Percentiles rank a stretch among this genome's conserved stretches.
Evolutionary conservation across 257 asterid genomes (phyloP).

Genomic region (Plantago ovata): DNA sequence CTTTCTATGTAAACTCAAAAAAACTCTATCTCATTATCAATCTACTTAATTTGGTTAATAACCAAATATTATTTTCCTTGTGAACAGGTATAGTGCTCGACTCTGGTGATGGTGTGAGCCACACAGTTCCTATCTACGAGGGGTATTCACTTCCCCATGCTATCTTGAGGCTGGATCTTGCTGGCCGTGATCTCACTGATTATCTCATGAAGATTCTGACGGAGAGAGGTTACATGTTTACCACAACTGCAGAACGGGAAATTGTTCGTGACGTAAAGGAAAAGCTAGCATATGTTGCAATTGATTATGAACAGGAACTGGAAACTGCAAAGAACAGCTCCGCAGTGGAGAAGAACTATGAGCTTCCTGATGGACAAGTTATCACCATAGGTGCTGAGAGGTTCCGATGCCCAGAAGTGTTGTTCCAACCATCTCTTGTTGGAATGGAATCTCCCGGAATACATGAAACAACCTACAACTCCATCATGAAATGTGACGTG

Average conservation of each 20-base stretch:
- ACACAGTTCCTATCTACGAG: slow-evolving; percentile 41
- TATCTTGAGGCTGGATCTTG: slow-evolving; percentile 38
- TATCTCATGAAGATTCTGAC: slow-evolving; percentile 40
- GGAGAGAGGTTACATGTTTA: slow-evolving; percentile 37
- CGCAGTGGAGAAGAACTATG: slow-evolving; percentile 32
- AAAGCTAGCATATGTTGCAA: slow-evolving; percentile 38
- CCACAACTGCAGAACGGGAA: slow-evolving; percentile 41
- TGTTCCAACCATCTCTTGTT: slow-evolving; percentile 34
- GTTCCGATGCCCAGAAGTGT: slow-evolving; percentile 41
- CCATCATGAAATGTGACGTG: slow-evolving; percentile 54
- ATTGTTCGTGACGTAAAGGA: slow-evolving; percentile 41
- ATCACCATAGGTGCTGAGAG: slow-evolving; percentile 38
- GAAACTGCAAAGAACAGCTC: slow-evolving; percentile 40
- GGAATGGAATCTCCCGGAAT: slow-evolving; percentile 45
- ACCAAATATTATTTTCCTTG: not conserved
- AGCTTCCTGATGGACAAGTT: slow-evolving; percentile 38
- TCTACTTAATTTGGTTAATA: not conserved
- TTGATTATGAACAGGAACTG: slow-evolving; percentile 35
- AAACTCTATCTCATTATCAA: not conserved
- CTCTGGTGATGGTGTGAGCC: slow-evolving; percentile 43
- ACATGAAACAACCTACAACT: slow-evolving; percentile 46
- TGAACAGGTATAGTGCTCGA: slow-evolving; percentile 37
- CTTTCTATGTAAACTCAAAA: not conserved
- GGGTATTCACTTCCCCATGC: slow-evolving; percentile 50
- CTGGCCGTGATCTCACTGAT: slow-evolving; percentile 44